Percentiles rank a stretch among this genome's conserved stretches.
Evolutionary conservation across 495 filamentous ascomycete genomes (phyloP).

Genomic region (Sporormia fimetaria): DNA sequence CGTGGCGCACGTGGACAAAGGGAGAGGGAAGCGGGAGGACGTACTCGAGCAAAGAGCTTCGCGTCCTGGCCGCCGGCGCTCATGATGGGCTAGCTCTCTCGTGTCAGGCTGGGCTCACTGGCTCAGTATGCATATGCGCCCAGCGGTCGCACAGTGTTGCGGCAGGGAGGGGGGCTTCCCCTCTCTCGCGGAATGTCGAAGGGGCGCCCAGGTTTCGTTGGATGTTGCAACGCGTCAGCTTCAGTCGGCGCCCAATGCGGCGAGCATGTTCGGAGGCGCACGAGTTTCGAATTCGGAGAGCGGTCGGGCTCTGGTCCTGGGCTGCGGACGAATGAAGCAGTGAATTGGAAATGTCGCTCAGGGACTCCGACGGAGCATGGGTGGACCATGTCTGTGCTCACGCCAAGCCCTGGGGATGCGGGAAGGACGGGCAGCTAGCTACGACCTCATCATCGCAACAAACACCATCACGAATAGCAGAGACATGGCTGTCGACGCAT

Average conservation of each 20-base stretch:
- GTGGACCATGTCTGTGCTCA: no score
- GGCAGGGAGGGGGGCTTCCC: conserved; percentile 4
- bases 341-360: no score
- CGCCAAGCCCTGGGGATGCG: not conserved
- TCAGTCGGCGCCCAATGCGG: conserved; percentile 2
- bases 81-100: conserved; percentile 41
- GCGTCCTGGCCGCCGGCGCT: conserved; percentile 82
- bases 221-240: not conserved
- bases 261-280: not conserved
- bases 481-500: conserved; percentile 28
- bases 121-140: conserved; percentile 18
- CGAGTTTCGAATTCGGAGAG: conserved; percentile 1
- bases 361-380: no score
- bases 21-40: conserved; percentile 34
- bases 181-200: no score
- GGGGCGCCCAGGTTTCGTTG: no score
- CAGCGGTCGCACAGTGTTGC: conserved; percentile 7
- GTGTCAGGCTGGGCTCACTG: conserved; percentile 6
- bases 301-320: not conserved
- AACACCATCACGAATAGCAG: not conserved
- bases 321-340: not conserved
- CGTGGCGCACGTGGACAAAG: conserved; percentile 25
- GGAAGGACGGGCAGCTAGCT: no score
- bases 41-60: conserved; percentile 97
- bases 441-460: not conserved